Conservation (phyloP, 495 filamentous ascomycete species). For the Aspergillus conjunctus region DNA sequence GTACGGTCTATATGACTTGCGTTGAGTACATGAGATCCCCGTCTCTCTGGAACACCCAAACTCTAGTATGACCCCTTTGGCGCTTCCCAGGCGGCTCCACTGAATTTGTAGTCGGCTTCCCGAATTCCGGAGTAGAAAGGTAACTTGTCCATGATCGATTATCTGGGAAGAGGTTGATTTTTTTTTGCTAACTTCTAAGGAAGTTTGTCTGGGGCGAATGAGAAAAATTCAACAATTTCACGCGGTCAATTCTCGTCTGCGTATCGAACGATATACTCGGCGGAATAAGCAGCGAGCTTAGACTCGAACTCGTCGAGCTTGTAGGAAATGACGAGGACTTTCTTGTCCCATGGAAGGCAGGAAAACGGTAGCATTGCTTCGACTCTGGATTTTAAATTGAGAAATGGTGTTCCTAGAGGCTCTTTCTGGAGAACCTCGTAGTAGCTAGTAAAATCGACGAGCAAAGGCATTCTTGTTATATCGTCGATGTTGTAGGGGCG, state of each 20-base stretch:
- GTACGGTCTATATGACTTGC: too few species aligned
- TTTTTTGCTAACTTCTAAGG: too few species aligned
- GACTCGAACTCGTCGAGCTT: conserved; percentile 3
- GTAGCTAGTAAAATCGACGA: conserved; percentile 1
- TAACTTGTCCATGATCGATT: too few species aligned
- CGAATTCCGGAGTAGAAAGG: too few species aligned
- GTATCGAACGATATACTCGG: background rate
- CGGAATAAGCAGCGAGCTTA: conserved; percentile 6
- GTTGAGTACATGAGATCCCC: too few species aligned
- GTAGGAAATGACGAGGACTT: background rate
- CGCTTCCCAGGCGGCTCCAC: too few species aligned
- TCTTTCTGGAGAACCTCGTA: background rate
- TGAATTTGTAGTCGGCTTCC: too few species aligned
- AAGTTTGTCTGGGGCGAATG: too few species aligned
- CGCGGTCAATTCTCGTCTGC: background rate
- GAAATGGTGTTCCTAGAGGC: conserved; percentile 2
- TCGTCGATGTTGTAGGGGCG: background rate
- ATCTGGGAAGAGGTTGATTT: too few species aligned
- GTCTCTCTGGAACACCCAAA: too few species aligned
- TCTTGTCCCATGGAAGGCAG: conserved; percentile 9
- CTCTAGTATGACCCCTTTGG: too few species aligned
- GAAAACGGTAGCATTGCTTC: conserved; percentile 6
- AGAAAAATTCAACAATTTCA: background rate
- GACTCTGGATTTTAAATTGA: conserved; percentile 7
- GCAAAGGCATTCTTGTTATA: background rate